These are phyloP conservation scores for Aspergillus viridinutans DNA, from an alignment of 2,329 filamentous ascomycete species.

Conservation along the genomic window DNA sequence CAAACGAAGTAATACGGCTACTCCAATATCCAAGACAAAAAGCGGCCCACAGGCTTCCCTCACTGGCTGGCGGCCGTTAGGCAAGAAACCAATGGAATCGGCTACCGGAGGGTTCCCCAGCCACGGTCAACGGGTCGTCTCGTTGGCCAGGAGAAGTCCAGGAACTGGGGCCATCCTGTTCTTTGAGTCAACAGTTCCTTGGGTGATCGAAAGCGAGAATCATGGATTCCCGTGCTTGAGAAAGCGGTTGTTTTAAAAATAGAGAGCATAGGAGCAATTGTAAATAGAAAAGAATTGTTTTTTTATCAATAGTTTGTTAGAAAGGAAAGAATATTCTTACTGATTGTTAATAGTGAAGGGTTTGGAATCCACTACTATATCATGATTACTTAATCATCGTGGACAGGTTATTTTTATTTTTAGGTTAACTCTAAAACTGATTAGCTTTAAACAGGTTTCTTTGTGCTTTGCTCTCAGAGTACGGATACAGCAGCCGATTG, in stretches of 20 bases:
- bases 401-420: background rate
- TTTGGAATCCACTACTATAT: background rate
- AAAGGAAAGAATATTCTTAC: background rate
- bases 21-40: background rate
- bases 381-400: background rate
- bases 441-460: background rate
- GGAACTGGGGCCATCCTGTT: background rate
- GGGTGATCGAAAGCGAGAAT: background rate
- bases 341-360: background rate
- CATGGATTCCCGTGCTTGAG: background rate
- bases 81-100: background rate
- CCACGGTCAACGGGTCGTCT: background rate
- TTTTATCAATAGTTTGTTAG: background rate
- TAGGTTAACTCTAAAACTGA: background rate
- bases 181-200: background rate
- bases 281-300: background rate
- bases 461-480: background rate
- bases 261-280: background rate
- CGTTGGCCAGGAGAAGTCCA: background rate
- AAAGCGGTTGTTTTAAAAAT: background rate
- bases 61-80: background rate
- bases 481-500: background rate
- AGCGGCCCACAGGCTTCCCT: background rate
- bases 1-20: background rate
- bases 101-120: background rate